phyloP scores from a whole-genome alignment of 192 early-diverging fungal species.

The Gryganskiella cystojenkinii region DNA sequence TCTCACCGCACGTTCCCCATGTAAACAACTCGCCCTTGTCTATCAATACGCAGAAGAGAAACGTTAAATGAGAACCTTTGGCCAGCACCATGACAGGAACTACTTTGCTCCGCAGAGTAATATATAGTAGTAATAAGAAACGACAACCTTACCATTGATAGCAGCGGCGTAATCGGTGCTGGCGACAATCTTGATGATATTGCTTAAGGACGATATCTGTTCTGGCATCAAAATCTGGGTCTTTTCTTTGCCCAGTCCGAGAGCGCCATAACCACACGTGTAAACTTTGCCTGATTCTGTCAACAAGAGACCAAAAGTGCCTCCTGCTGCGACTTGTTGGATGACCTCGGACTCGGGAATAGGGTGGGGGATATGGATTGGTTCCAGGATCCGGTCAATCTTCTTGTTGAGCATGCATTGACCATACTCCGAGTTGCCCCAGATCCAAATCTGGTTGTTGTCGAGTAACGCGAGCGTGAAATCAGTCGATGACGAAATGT shows the following conservation, averaged over 20 bases:
- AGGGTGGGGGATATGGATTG: conserved; percentile 60
- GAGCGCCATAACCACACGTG: conserved; percentile 74
- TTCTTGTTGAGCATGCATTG: conserved; percentile 72
- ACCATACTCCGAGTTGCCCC: conserved; percentile 84
- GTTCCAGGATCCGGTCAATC: conserved; percentile 69
- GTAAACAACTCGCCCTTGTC: conserved; percentile 42
- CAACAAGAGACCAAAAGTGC: conserved; percentile 62
- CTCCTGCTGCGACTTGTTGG: conserved; percentile 71
- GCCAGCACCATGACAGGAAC: neutral
- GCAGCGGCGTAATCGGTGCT: conserved; percentile 72
- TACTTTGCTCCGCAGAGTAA: neutral
- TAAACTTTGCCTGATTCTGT: conserved; percentile 65
- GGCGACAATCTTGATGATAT: conserved; percentile 61
- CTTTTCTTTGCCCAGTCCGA: conserved; percentile 62
- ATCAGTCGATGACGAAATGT: conserved; percentile 73
- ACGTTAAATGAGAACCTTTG: neutral
- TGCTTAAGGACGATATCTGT: conserved; percentile 46
- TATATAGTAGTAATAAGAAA: neutral
- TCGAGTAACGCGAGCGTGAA: conserved; percentile 70
- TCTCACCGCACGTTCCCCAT: conserved; percentile 46
- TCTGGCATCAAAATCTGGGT: conserved; percentile 60
- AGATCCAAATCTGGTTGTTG: conserved; percentile 68
- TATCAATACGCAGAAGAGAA: neutral
- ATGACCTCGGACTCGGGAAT: conserved; percentile 49
- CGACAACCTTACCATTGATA: conserved; percentile 50